A percentile compares a stretch with the other conserved stretches of the same genome.
Evolutionary conservation across 129 eudicot species (phyloP).

Genomic region (Scalesia atractyloides): DNA sequence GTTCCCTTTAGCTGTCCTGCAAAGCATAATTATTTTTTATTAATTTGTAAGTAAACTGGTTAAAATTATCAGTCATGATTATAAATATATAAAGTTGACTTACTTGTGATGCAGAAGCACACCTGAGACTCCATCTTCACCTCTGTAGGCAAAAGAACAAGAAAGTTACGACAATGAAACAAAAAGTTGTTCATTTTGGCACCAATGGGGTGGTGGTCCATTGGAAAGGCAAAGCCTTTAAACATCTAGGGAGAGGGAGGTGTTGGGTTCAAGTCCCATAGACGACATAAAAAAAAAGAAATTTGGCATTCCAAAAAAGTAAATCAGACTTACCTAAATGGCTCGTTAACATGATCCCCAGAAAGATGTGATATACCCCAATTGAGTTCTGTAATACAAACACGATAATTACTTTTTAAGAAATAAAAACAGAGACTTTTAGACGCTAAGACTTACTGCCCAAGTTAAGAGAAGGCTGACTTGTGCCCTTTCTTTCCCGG

Average conservation of each 20-base stretch:
- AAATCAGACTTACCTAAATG: slow-evolving; percentile 64
- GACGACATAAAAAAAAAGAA: too few species aligned
- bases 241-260: too few species aligned
- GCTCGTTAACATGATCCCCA: slow-evolving; percentile 93
- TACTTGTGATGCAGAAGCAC: slow-evolving; percentile 93
- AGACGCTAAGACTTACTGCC: slow-evolving; percentile 62
- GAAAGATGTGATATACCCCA: slow-evolving; percentile 93
- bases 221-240: too few species aligned
- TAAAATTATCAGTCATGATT: not conserved
- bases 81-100: slow-evolving; percentile 41
- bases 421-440: not conserved
- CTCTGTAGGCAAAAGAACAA: slow-evolving; percentile 38
- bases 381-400: slow-evolving; percentile 68
- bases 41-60: not conserved
- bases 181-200: not conserved
- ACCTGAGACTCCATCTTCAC: slow-evolving; percentile 95
- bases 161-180: not conserved
- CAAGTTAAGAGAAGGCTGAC: slow-evolving; percentile 94
- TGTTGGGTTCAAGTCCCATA: too few species aligned
- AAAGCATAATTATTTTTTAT: not conserved
- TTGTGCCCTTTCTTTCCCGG: slow-evolving; percentile 94
- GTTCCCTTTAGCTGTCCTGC: slow-evolving; percentile 81
- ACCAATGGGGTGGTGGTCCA: too few species aligned
- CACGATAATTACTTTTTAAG: not conserved
- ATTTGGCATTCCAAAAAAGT: too few species aligned